Evolutionary conservation across 2,329 filamentous ascomycete genomes (phyloP).

Genomic region (Ophiocordyceps camponoti-leonardi): DNA sequence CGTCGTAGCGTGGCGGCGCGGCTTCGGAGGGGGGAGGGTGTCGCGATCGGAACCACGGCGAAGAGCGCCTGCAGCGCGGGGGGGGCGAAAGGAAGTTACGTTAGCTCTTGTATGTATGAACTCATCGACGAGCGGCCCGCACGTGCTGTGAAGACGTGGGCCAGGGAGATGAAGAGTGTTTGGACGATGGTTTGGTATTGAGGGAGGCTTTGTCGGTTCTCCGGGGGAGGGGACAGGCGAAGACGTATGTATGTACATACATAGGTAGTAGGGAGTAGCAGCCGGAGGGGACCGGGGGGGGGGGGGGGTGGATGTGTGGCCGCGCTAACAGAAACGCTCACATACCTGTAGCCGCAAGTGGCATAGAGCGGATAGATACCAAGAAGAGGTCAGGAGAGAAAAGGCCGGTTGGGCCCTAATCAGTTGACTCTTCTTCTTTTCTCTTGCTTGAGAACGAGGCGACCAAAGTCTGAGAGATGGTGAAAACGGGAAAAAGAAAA

Average conservation of each 20-base stretch:
- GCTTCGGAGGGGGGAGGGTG: background rate
- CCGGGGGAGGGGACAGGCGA: background rate
- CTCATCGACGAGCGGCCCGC: background rate
- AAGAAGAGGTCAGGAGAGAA: background rate
- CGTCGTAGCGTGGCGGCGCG: background rate
- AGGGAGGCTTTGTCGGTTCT: background rate
- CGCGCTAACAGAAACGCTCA: constrained; percentile 3
- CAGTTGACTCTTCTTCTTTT: background rate
- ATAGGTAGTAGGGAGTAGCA: background rate
- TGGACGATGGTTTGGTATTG: background rate
- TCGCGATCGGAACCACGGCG: background rate
- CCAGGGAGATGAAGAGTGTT: background rate
- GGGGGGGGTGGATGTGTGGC: background rate
- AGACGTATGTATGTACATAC: background rate
- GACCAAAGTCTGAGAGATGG: background rate
- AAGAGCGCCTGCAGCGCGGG: constrained; percentile 2
- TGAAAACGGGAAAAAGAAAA: background rate
- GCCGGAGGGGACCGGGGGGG: background rate
- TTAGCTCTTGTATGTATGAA: constrained; percentile 4
- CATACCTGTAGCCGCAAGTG: constrained; percentile 5
- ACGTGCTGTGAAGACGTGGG: background rate
- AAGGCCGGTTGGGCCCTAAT: background rate
- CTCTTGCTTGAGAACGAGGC: no score
- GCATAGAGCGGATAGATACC: constrained; percentile 2
- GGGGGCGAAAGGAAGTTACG: constrained; percentile 2